phyloP scores from a whole-genome alignment of 2,329 filamentous ascomycete genomes.

The Xylariaceae sp. region DNA sequence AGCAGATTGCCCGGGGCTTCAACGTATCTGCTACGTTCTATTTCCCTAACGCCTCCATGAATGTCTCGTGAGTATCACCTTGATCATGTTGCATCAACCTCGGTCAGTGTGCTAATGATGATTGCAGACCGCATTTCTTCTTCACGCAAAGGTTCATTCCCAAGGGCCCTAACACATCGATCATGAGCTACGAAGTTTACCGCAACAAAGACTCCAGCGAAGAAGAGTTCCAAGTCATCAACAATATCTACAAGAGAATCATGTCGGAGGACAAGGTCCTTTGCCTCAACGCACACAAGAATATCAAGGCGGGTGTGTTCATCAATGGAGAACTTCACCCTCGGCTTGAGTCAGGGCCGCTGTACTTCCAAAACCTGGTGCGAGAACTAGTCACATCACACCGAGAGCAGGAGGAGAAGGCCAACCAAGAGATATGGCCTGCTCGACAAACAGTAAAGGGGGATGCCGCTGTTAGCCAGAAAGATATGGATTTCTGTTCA shows the following conservation, averaged over 20 bases:
- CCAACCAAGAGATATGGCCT: conserved; percentile 49
- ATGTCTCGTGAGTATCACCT: conserved; percentile 15
- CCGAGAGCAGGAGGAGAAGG: conserved; percentile 41
- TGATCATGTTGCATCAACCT: neutral
- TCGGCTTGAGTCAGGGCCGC: conserved; percentile 53
- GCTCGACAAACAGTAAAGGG: conserved; percentile 28
- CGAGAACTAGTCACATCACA: conserved; percentile 47
- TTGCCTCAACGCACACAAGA: conserved; percentile 55
- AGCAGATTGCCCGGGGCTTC: conserved; percentile 16
- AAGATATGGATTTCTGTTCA: conserved; percentile 13
- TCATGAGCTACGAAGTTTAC: conserved; percentile 61
- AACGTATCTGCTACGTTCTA: conserved; percentile 19
- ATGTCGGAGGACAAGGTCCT: conserved; percentile 63
- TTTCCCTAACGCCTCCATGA: conserved; percentile 19
- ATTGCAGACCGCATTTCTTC: conserved; percentile 46
- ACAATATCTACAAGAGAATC: conserved; percentile 58
- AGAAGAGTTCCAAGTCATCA: conserved; percentile 54
- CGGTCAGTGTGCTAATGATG: conserved; percentile 35
- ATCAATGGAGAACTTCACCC: conserved; percentile 62
- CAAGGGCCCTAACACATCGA: conserved; percentile 43
- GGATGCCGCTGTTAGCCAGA: conserved; percentile 3
- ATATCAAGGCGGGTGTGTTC: conserved; percentile 59
- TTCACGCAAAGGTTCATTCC: conserved; percentile 62
- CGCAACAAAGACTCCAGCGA: conserved; percentile 57
- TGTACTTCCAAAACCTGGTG: conserved; percentile 52